Conservation (phyloP, 148 eudicot species). For the Cornus florida region DNA sequence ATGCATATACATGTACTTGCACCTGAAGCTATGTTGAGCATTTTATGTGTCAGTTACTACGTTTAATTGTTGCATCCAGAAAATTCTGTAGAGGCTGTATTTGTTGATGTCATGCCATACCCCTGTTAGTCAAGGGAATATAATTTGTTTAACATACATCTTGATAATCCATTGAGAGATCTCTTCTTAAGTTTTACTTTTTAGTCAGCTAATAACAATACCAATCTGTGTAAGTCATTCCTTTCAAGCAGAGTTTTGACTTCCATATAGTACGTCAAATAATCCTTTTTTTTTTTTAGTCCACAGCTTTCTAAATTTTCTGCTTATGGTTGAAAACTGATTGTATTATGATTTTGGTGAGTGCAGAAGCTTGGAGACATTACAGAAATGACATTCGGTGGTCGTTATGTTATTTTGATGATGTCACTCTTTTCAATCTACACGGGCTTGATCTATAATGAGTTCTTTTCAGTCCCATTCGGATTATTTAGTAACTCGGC, state of each 20-base stretch:
- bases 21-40: too few relatives aligned
- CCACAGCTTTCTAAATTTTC: neutral
- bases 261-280: conserved; percentile 1
- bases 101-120: neutral
- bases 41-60: too few relatives aligned
- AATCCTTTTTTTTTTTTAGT: neutral
- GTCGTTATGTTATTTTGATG: conserved; percentile 52
- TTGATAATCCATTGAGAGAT: neutral
- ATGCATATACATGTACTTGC: too few relatives aligned
- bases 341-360: neutral
- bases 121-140: neutral
- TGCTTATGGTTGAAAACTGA: conserved; percentile 3
- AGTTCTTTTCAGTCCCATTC: conserved; percentile 57
- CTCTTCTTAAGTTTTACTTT: neutral
- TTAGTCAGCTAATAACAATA: neutral
- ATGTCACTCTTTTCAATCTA: conserved; percentile 58
- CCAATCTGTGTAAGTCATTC: neutral
- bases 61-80: too few relatives aligned
- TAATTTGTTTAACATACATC: neutral
- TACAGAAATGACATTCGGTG: conserved; percentile 55
- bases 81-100: too few relatives aligned
- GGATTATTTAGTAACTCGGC: conserved; percentile 53
- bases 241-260: neutral
- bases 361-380: conserved; percentile 64
- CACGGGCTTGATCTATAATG: conserved; percentile 59